These are phyloP conservation scores for Fusarium chaquense DNA, from an alignment of 2,329 filamentous ascomycete species.

Conservation along the genomic window DNA sequence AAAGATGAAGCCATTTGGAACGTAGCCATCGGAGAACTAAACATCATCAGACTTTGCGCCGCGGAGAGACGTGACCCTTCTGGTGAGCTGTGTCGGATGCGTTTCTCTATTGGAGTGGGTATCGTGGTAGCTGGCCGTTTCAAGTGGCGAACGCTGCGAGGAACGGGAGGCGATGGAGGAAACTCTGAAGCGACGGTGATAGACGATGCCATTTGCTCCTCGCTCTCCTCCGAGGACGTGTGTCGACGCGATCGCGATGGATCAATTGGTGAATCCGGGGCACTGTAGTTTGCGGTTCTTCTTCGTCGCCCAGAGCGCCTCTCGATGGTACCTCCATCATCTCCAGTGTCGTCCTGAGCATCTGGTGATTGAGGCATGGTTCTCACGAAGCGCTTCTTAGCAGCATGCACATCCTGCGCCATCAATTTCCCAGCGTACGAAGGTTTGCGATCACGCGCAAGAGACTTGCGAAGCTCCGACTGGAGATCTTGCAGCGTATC, in stretches of 20 bases:
- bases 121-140: constrained; percentile 41
- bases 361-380: constrained; percentile 42
- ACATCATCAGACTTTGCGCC: constrained; percentile 48
- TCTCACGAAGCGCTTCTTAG: constrained; percentile 47
- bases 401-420: constrained; percentile 48
- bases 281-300: constrained; percentile 39
- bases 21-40: constrained; percentile 48
- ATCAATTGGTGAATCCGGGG: constrained; percentile 37
- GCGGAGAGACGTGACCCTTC: constrained; percentile 47
- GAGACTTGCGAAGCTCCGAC: constrained; percentile 44
- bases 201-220: constrained; percentile 45
- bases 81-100: constrained; percentile 44
- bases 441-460: constrained; percentile 47
- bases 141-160: constrained; percentile 41
- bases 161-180: constrained; percentile 43
- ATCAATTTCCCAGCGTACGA: constrained; percentile 49
- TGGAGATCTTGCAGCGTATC: constrained; percentile 47
- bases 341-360: constrained; percentile 34
- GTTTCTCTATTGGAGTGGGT: constrained; percentile 41
- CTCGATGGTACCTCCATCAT: constrained; percentile 37
- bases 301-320: constrained; percentile 41
- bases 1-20: constrained; percentile 47
- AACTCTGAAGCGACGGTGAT: constrained; percentile 47
- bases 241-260: constrained; percentile 33
- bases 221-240: constrained; percentile 43